Conservation (phyloP, 495 filamentous ascomycete genomes). For the Penicillium robsamsonii region DNA sequence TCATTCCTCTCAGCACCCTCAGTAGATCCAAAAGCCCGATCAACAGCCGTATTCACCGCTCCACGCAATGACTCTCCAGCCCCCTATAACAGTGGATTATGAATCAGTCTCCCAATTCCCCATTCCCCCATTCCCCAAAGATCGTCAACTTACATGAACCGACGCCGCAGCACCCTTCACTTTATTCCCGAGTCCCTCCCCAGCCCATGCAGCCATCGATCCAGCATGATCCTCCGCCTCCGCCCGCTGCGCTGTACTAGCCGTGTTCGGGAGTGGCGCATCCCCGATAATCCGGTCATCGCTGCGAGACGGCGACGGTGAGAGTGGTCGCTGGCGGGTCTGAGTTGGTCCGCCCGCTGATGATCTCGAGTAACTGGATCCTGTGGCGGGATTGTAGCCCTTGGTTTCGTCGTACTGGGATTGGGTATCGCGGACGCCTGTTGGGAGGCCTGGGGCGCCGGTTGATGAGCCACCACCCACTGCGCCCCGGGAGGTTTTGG, state of each 20-base stretch:
- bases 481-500: not conserved
- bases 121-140: not conserved
- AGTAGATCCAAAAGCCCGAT: constrained; percentile 39
- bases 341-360: constrained; percentile 11
- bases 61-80: constrained; percentile 48
- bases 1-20: constrained; percentile 38
- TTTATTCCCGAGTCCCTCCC: constrained; percentile 15
- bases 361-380: constrained; percentile 22
- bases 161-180: constrained; percentile 30
- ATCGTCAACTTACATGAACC: constrained; percentile 35
- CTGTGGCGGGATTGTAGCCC: constrained; percentile 32
- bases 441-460: constrained; percentile 28
- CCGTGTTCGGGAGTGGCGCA: constrained; percentile 18
- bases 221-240: constrained; percentile 13
- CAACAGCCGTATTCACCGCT: constrained; percentile 36
- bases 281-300: constrained; percentile 11
- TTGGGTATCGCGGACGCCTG: constrained; percentile 16
- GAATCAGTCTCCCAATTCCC: not conserved
- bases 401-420: constrained; percentile 23
- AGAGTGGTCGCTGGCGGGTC: constrained; percentile 5
- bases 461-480: constrained; percentile 30
- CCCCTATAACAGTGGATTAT: no score
- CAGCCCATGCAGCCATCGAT: not conserved
- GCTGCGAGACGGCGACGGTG: constrained; percentile 11
- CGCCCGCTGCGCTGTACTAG: constrained; percentile 19